A percentile compares a stretch with the other conserved stretches of the same genome.
Conservation (phyloP, 2,329 filamentous ascomycete species). For the Fusarium anguioides region DNA sequence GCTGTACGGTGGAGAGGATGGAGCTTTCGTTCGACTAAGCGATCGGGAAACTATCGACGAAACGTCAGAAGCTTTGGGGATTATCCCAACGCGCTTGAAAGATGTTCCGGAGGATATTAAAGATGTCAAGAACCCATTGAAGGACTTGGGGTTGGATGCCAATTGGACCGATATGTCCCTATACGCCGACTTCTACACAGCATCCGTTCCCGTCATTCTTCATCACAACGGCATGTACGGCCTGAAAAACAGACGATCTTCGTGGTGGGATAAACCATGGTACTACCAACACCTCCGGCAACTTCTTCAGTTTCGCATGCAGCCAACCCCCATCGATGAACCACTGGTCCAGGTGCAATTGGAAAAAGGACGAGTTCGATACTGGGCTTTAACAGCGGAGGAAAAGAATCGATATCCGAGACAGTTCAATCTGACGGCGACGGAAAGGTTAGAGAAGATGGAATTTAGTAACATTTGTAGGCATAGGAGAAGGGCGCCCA, state of each 20-base stretch:
- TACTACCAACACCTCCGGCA: background rate
- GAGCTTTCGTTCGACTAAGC: background rate
- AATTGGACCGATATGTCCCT: conserved; percentile 7
- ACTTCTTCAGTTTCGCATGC: background rate
- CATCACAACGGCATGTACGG: conserved; percentile 10
- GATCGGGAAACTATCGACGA: background rate
- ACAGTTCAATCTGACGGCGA: background rate
- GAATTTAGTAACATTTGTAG: background rate
- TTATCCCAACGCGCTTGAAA: background rate
- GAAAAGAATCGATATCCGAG: background rate
- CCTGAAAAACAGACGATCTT: background rate
- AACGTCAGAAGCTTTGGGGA: background rate
- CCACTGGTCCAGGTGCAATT: background rate
- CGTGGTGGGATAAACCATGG: conserved; percentile 19
- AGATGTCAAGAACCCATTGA: background rate
- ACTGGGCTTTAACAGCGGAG: conserved; percentile 7
- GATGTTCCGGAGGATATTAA: background rate
- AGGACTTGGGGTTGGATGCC: background rate
- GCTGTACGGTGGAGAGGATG: background rate
- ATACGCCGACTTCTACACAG: conserved; percentile 2
- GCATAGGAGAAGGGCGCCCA: background rate
- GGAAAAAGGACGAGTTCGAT: background rate
- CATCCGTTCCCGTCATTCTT: background rate
- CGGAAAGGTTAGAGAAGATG: background rate
- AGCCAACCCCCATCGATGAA: background rate